Evolutionary conservation across 257 asterid species (phyloP), one percentile per base, ranked within the genome.

Genomic region (Anisodus acutangulus): DNA sequence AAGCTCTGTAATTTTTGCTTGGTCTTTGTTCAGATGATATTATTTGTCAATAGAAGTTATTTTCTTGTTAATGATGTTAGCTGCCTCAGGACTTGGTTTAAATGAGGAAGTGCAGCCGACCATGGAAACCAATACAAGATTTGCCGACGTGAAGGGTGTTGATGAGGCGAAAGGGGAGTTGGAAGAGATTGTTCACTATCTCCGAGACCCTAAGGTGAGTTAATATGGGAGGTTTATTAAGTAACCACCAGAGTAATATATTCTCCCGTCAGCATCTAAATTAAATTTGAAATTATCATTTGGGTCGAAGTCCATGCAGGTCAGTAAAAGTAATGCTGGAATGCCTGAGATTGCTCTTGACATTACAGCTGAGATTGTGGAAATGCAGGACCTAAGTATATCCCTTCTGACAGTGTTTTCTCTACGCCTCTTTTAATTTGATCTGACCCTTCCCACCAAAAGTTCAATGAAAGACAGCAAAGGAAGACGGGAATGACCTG

Each of bases 131-230:
- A 91, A 86, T 82, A 96, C 98, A 49, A 96, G 93, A 86, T 93
- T 94, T 84, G 91, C 94, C 87, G 97, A 94, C 63, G 98, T 96
- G 68, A 96, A 96, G 89, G 99, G 99, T 82, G 98, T 96, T 72
- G 99, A 96, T 84, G 99, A 96, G 91, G 99, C 98, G 58, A 96
- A 94, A 89, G 81, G 92, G 74, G 98, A 96, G 88, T 91, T 96
- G 86, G 98, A 96, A 89, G 99, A 96, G 89, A 96, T 96, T 84
- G 99, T 93, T 80, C 97, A 94, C 91, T 96, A 96, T 89, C 97
- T 96, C 84, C 97, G 99, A 87, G 98, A 96, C 89, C 98, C 99
- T 54, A 96, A 93, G 98, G 99, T 93, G 82, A 87, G 79, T 83
- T 66, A 82, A 54, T 78, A 37, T 69, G 60, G 63, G 37, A 82